A percentile compares a stretch with the other conserved stretches of the same genome.
These are phyloP conservation scores for Cyclocybe aegerita DNA, from an alignment of 768 basidiomycete species.

Conservation along the genomic window DNA sequence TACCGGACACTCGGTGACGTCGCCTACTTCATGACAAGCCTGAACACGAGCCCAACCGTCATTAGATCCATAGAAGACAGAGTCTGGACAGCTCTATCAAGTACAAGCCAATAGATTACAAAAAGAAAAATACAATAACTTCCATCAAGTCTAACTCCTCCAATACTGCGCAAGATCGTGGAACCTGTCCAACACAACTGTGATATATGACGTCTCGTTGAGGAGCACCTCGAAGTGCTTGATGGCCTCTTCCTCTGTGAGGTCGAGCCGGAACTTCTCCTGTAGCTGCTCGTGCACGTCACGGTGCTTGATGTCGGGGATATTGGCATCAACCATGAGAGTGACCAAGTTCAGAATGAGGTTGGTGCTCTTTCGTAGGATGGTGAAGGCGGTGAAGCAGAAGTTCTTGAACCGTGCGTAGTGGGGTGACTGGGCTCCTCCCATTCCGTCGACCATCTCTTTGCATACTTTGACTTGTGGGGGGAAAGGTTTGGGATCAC, in stretches of 20 bases:
- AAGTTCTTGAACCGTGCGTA: constrained; percentile 95
- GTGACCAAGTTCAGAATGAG: constrained; percentile 95
- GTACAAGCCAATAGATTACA: constrained; percentile 11
- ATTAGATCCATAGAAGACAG: constrained; percentile 63
- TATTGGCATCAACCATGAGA: constrained; percentile 96
- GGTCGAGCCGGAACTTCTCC: constrained; percentile 93
- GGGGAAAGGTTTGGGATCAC: constrained; percentile 96
- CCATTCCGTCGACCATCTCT: constrained; percentile 99
- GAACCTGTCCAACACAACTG: constrained; percentile 90
- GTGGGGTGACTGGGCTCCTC: constrained; percentile 93
- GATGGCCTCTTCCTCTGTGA: constrained; percentile 96
- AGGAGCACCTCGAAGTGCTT: constrained; percentile 93
- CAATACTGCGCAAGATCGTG: constrained; percentile 91
- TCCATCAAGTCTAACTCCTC: constrained; percentile 54
- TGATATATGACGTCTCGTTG: constrained; percentile 93
- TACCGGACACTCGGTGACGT: constrained; percentile 88
- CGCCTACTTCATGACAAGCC: constrained; percentile 89
- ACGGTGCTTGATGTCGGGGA: constrained; percentile 94
- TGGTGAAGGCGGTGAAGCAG: constrained; percentile 97
- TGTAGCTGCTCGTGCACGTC: constrained; percentile 89
- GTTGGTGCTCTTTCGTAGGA: constrained; percentile 94
- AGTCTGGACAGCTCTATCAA: constrained; percentile 43
- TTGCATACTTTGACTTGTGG: constrained; percentile 98
- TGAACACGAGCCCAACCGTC: constrained; percentile 61
- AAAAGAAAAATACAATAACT: constrained; percentile 6